Percentiles rank a stretch among this genome's conserved stretches.
phyloP scores from a whole-genome alignment of 2,329 filamentous ascomycete species.

The Cercospora citrullina region DNA sequence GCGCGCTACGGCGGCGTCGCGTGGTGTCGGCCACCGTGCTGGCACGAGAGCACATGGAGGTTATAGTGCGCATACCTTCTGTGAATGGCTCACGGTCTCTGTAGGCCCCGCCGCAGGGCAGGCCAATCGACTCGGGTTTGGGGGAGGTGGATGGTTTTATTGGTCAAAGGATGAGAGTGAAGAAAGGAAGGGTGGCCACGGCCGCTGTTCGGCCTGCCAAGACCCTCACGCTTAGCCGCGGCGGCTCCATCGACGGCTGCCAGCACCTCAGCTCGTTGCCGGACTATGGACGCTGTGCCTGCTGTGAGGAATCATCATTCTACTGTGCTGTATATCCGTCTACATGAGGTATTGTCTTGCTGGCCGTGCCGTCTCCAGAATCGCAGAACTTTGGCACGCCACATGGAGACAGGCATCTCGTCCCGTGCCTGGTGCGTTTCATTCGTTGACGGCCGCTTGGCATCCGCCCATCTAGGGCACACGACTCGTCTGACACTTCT shows the following conservation, averaged over 20 bases:
- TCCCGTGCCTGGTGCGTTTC: neutral
- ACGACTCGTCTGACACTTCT: neutral
- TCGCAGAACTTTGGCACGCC: neutral
- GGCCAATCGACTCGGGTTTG: neutral
- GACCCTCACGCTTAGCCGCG: neutral
- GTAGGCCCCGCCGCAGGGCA: neutral
- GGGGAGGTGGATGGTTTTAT: neutral
- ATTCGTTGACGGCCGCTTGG: neutral
- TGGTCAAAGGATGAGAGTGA: constrained; percentile 1
- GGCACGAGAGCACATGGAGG: neutral
- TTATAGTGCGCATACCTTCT: neutral
- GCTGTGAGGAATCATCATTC: neutral
- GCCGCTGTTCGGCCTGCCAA: neutral
- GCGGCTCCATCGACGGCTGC: neutral
- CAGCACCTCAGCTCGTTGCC: neutral
- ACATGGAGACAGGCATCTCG: neutral
- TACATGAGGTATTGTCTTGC: neutral
- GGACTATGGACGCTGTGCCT: neutral
- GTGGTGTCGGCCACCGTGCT: neutral
- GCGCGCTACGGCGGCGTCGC: neutral
- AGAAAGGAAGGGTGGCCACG: neutral
- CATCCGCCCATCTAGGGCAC: neutral
- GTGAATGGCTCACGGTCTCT: neutral
- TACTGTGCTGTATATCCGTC: neutral
- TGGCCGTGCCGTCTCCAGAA: neutral